phyloP scores from a whole-genome alignment of 345 rosid species.

The Dipteronia dyeriana region DNA sequence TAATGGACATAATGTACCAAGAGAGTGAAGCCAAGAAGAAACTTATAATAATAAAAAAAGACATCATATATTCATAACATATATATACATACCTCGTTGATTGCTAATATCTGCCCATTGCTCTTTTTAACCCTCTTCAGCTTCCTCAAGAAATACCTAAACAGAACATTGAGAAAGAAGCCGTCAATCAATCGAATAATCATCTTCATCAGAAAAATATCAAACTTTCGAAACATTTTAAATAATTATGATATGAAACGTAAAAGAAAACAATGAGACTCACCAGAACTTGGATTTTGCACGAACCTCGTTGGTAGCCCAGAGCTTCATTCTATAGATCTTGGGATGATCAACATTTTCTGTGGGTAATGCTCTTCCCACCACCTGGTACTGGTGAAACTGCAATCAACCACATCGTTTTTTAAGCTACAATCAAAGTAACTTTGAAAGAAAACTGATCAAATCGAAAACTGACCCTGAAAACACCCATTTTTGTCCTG shows the following conservation, averaged over 20 bases:
- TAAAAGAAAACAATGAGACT: neutral
- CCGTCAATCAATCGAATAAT: neutral
- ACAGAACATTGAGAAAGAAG: neutral
- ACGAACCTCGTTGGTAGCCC: slow-evolving; percentile 48
- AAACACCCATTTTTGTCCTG: slow-evolving; percentile 23
- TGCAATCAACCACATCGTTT: neutral
- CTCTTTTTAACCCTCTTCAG: slow-evolving; percentile 24
- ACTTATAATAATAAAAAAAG: neutral
- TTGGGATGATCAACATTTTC: slow-evolving; percentile 42
- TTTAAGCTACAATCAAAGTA: neutral
- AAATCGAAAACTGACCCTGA: slow-evolving; percentile 20
- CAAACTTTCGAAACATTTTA: too few species aligned
- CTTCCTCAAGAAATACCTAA: slow-evolving; percentile 25
- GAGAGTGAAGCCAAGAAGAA: neutral
- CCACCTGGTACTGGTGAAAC: slow-evolving; percentile 51
- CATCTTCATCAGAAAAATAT: too few species aligned
- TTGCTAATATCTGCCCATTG: slow-evolving; percentile 21
- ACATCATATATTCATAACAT: neutral
- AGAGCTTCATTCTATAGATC: slow-evolving; percentile 50
- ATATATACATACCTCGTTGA: slow-evolving; percentile 7
- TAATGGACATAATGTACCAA: too few species aligned
- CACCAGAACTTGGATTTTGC: slow-evolving; percentile 55
- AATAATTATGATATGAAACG: neutral
- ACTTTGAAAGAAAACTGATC: neutral
- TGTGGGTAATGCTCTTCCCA: slow-evolving; percentile 43